Evolutionary conservation across 2,329 filamentous ascomycete species (phyloP).

Genomic region (Dryadomyces quercivorus): DNA sequence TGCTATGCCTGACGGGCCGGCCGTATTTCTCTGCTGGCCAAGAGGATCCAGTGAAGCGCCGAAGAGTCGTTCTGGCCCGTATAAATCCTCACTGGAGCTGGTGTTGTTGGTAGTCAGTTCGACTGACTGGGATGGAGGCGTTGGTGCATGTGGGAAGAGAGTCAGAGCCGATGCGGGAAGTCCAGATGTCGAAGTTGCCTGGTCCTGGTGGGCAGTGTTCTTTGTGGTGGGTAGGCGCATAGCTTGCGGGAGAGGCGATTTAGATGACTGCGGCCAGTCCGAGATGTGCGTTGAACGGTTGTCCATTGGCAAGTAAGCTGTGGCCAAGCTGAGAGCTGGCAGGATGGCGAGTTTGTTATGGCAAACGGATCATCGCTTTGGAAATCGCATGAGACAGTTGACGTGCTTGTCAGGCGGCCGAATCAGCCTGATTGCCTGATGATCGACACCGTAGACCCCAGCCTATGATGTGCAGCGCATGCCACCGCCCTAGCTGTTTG

Average conservation of each 20-base stretch:
- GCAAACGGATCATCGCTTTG: no score
- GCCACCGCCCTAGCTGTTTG: no score
- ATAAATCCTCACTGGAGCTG: constrained; percentile 27
- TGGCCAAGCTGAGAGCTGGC: not conserved
- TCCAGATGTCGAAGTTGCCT: constrained; percentile 14
- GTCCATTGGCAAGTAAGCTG: not conserved
- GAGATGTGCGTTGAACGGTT: not conserved
- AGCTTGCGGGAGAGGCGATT: not conserved
- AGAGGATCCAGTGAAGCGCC: constrained; percentile 19
- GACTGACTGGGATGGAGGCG: constrained; percentile 19
- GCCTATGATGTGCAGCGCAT: no score
- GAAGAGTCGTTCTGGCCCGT: constrained; percentile 30
- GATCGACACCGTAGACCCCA: no score
- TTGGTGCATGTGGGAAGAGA: constrained; percentile 23
- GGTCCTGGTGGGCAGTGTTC: not conserved
- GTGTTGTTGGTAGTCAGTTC: constrained; percentile 16
- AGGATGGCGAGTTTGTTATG: no score
- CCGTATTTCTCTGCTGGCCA: no score
- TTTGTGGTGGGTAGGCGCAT: not conserved
- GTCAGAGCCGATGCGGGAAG: constrained; percentile 19
- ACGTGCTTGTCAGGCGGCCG: no score
- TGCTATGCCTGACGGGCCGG: no score
- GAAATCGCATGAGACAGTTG: no score
- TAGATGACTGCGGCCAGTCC: not conserved
- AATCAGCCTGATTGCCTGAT: no score